phyloP scores from a whole-genome alignment of 2,329 filamentous ascomycete genomes.

The Pseudogymnoascus pannorum region DNA sequence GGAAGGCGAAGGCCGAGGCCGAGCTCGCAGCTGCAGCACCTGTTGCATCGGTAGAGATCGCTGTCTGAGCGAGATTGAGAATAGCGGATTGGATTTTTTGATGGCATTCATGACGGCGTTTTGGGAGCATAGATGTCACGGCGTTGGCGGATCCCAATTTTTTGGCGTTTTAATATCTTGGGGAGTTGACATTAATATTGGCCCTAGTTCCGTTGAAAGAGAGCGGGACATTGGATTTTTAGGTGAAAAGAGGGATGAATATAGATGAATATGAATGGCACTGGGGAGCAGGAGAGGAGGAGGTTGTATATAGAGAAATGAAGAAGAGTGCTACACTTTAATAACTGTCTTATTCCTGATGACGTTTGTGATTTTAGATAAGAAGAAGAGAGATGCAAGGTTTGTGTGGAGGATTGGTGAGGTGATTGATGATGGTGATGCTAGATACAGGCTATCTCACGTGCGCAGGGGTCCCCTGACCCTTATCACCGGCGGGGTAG shows the following conservation, averaged over 20 bases:
- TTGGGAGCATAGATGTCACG: background rate
- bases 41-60: background rate
- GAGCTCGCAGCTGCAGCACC: background rate
- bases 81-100: background rate
- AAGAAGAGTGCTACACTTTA: conserved; percentile 2
- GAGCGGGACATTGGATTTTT: background rate
- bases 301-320: background rate
- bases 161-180: conserved; percentile 2
- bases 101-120: conserved; percentile 1
- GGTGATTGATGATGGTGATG: background rate
- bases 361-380: background rate
- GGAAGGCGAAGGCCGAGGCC: conserved; percentile 26
- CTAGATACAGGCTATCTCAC: background rate
- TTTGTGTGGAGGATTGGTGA: background rate
- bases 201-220: background rate
- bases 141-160: background rate
- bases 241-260: background rate
- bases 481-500: background rate
- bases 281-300: background rate
- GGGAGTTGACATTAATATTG: background rate
- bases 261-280: background rate
- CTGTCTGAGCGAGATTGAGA: background rate
- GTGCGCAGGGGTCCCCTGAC: background rate
- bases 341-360: background rate
- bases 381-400: background rate